Evolutionary conservation across 805 yeast genomes (phyloP).

Genomic region (Ogataea siamensis): DNA sequence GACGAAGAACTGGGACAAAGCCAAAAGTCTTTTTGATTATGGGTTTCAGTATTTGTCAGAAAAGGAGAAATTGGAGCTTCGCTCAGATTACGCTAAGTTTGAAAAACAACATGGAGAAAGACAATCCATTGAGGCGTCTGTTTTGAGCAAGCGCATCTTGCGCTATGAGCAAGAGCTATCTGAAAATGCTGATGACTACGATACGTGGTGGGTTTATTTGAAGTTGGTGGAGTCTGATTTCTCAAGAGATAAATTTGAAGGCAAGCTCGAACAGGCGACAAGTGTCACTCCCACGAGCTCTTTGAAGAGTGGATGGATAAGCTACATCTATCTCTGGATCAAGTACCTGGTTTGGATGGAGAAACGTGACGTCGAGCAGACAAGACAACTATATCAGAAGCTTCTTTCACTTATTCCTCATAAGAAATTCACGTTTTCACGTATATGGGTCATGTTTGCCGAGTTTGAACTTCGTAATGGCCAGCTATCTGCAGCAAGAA

Average conservation of each 20-base stretch:
- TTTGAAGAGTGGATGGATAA: constrained; percentile 50
- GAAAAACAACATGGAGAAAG: constrained; percentile 64
- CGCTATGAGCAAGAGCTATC: constrained; percentile 50
- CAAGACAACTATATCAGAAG: constrained; percentile 51
- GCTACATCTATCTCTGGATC: constrained; percentile 72
- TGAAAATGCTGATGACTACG: constrained; percentile 57
- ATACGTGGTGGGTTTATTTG: constrained; percentile 80
- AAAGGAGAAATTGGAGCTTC: constrained; percentile 36
- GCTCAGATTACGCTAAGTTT: constrained; percentile 50
- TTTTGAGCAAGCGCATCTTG: constrained; percentile 51
- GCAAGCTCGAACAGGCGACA: constrained; percentile 46
- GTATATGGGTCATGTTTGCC: constrained; percentile 69
- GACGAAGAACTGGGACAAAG: constrained; percentile 60
- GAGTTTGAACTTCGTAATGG: constrained; percentile 71
- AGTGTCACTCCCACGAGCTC: constrained; percentile 38
- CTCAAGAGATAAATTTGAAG: constrained; percentile 28
- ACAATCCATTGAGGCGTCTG: constrained; percentile 50
- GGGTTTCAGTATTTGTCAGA: constrained; percentile 42
- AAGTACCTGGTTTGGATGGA: constrained; percentile 65
- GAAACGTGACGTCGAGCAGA: constrained; percentile 39
- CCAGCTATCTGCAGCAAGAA: constrained; percentile 54
- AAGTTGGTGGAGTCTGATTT: constrained; percentile 43
- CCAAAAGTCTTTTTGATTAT: constrained; percentile 53
- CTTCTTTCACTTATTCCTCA: constrained; percentile 56
- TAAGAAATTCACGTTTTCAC: constrained; percentile 59